Evolutionary conservation across 1,284 basidiomycete species (phyloP).

Genomic region (Ganoderma leucocontextum): DNA sequence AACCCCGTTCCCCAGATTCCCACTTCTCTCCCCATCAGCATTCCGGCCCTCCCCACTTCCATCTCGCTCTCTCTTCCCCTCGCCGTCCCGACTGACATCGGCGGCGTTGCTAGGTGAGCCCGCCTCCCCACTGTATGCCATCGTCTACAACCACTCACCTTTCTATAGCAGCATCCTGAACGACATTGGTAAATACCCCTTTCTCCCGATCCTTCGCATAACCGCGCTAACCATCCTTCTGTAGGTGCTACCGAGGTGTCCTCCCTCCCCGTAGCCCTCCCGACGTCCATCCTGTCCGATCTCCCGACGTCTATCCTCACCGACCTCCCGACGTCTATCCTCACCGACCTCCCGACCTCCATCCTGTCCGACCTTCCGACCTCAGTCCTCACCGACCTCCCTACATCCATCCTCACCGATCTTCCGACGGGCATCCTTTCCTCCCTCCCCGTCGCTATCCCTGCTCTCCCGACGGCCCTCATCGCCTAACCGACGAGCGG

Average conservation of each 20-base stretch:
- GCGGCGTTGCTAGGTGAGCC: not conserved
- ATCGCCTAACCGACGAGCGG: not conserved
- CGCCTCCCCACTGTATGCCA: not conserved
- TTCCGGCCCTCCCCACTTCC: conserved; percentile 4
- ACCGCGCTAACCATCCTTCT: not conserved
- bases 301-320: not conserved
- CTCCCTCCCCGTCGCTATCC: not conserved
- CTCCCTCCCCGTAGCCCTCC: conserved; percentile 10
- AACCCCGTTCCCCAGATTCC: conserved; percentile 26
- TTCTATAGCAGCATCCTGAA: conserved; percentile 5
- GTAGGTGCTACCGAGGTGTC: conserved; percentile 4
- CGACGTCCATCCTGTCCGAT: conserved; percentile 12
- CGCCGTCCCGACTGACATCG: conserved; percentile 7
- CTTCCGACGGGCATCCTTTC: not conserved
- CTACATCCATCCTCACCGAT: not conserved
- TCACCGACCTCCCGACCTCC: not conserved
- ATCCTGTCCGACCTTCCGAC: not conserved
- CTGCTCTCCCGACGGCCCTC: not conserved
- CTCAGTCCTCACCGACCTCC: not conserved
- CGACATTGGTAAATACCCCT: not conserved
- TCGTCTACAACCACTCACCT: not conserved
- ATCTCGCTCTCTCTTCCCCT: conserved; percentile 8
- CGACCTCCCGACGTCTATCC: not conserved
- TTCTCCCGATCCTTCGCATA: not conserved
- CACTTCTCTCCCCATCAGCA: conserved; percentile 9